Base-by-base conservation (phyloP, 495 filamentous ascomycete species). In the Aspergillus haitiensis region DNA sequence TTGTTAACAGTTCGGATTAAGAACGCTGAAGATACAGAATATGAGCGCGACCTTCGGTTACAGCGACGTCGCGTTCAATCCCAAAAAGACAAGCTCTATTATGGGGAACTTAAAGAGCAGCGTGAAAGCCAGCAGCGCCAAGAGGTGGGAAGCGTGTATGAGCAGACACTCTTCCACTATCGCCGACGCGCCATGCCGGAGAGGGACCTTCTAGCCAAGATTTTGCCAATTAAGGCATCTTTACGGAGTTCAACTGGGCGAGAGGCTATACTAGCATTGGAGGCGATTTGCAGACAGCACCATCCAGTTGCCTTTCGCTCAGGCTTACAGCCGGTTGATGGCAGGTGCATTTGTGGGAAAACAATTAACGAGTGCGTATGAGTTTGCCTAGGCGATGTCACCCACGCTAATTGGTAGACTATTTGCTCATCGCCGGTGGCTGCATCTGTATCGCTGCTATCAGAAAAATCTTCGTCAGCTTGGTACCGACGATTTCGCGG, bases 371-470 rank as follows among this genome's bases (percentile, higher is more conserved):
- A 52, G 52, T 60, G 39, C 45, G 52, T 51, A 8, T 10, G 4
- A 3, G 45, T 31, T 2, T 31, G 35, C 13, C 31, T 13, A 18
- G 6, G 11, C 42, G 32, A 55, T 59, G 6, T n/a, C 11, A 13
- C 15, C 54, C 6, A 18, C 46, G 33, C 40, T 56, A 56, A 48
- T 18, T 33, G 31, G 11, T 49, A 64, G 61, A 27, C 56, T 45
- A 16, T 9, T 45, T 6, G 31, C 50, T 31, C 52, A 64, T 52
- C 51, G 53, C 31, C 45, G 42, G 46, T 64, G 47, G 57, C 46
- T 64, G 27, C 52, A 64, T 46, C 61, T 64, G 27, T 64, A 64
- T 36, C 13, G 52, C 46, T 64, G 57, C 40, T 56, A 64, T 55
- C 32, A 34, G 34, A 39, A 33, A 16, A 8, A 47, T 5, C 31